phyloP scores from a whole-genome alignment of 2,329 filamentous ascomycete genomes.

The Aureobasidium uvarum region DNA sequence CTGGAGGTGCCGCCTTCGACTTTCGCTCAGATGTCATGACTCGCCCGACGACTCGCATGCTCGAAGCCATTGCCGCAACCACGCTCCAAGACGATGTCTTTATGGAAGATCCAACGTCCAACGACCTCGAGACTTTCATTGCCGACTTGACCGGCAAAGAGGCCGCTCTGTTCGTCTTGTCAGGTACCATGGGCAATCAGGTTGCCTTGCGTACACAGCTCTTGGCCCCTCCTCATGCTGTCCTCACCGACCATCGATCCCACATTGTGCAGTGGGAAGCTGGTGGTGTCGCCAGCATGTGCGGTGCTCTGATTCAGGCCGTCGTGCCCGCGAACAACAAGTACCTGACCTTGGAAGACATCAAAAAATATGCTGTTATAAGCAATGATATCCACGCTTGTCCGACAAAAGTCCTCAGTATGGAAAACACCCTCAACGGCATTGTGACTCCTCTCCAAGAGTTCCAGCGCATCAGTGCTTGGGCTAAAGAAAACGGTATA shows the following conservation, averaged over 20 bases:
- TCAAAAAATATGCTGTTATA: slow-evolving; percentile 64
- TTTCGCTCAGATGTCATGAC: slow-evolving; percentile 56
- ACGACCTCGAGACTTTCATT: slow-evolving; percentile 69
- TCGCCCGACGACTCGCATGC: slow-evolving; percentile 76
- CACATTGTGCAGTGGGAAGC: slow-evolving; percentile 74
- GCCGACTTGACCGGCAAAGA: slow-evolving; percentile 73
- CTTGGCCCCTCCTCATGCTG: slow-evolving; percentile 72
- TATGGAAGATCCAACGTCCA: slow-evolving; percentile 75
- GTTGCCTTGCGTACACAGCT: slow-evolving; percentile 76
- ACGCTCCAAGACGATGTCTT: slow-evolving; percentile 83
- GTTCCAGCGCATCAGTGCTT: slow-evolving; percentile 65
- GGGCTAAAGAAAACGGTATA: slow-evolving; percentile 62
- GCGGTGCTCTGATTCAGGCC: slow-evolving; percentile 66
- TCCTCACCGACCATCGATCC: slow-evolving; percentile 74
- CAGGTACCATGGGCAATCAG: slow-evolving; percentile 94
- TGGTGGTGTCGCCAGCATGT: slow-evolving; percentile 67
- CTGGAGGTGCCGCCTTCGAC: slow-evolving; percentile 57
- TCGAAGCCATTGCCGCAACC: slow-evolving; percentile 70
- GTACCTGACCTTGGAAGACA: slow-evolving; percentile 74
- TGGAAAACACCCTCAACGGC: slow-evolving; percentile 84
- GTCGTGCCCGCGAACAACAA: slow-evolving; percentile 68
- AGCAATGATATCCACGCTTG: slow-evolving; percentile 72
- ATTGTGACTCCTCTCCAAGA: slow-evolving; percentile 75
- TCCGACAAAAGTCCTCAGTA: slow-evolving; percentile 74
- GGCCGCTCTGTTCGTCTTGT: slow-evolving; percentile 75